Conservation (phyloP, 169 alveolate genomes). For the Babesia bigemina region DNA sequence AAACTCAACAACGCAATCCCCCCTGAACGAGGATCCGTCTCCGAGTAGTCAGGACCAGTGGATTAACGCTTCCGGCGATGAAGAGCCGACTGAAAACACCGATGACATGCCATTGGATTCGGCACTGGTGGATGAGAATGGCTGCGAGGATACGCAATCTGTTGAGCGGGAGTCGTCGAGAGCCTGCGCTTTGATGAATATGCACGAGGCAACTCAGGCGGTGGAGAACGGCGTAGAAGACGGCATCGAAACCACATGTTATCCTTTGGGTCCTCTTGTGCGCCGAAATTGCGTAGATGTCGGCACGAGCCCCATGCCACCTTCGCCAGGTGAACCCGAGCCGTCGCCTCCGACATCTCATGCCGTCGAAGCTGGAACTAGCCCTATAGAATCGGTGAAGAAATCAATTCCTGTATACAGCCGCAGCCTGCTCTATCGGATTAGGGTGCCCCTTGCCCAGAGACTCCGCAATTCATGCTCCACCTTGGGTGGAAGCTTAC, state of each 20-base stretch:
- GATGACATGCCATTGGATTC: neutral
- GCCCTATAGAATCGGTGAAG: constrained; percentile 32
- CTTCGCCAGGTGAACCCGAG: neutral
- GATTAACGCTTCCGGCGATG: neutral
- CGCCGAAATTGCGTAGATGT: constrained; percentile 23
- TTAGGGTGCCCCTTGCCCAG: constrained; percentile 64
- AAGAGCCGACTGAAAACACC: neutral
- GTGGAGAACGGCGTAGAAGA: neutral
- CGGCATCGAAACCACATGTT: neutral
- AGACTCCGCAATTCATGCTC: constrained; percentile 49
- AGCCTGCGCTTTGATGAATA: constrained; percentile 23
- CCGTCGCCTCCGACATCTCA: neutral
- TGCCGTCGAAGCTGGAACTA: constrained; percentile 27
- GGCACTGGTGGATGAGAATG: neutral
- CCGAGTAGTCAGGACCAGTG: neutral
- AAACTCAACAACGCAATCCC: neutral
- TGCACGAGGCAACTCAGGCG: constrained; percentile 31
- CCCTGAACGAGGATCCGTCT: neutral
- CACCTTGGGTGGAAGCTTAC: constrained; percentile 1
- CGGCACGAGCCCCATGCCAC: constrained; percentile 17
- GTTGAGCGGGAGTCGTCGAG: neutral
- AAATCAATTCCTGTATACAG: constrained; percentile 57
- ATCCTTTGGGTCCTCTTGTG: constrained; percentile 11
- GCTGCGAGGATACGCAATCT: neutral
- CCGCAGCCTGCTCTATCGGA: constrained; percentile 57